Base-by-base conservation (phyloP, 1,284 basidiomycete genomes). In the Cutaneotrichosporon mucoides region DNA sequence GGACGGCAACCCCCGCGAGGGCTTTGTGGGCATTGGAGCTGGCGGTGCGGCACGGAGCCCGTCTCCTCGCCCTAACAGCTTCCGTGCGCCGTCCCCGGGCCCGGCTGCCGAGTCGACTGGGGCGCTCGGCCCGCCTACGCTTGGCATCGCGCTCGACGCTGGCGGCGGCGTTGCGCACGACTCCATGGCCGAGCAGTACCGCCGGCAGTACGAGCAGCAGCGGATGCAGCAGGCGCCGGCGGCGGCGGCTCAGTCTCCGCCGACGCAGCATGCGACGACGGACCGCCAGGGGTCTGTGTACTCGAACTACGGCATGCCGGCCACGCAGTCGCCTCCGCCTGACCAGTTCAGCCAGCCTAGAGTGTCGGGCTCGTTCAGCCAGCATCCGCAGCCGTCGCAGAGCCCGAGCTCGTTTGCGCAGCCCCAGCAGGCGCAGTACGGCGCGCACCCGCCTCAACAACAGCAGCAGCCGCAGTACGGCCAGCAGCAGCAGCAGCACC, bases 121-220 rank as follows among this genome's bases (percentile, higher is more conserved):
- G 52, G 54, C 71, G 60, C 52, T 77, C 59, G 66, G 78, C 57
- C 59, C 78, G 55, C 65, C 73, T 52, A 81, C 80, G 38, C 62
- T 90, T 36, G 90, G 91, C 1, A 92, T 94, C 64, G 82, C 84
- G 9, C 80, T 93, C 13, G 89, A 90, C 70, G 85, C 87, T 2
- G 84, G 79, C 56, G 91, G 91, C 7, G 84, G 86, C 12, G 90
- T 93, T 8, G 81, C 86, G 24, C 84, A 88, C 65, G 90, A 94
- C 77, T 83, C 85, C 51, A 87, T 92, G 86, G 89, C 89, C 0
- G 81, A 82, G 48, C 75, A 79, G 47, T 82, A 81, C 64, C 68
- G 76, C 37, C 53, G 73, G 12, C 73, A 76, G 58, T 72, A 76
- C 62, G 68, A 76, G 58, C 69, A 73, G 52, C 73, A 73, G 56